Conservation (phyloP, 148 eudicot genomes). For the Diospyros kaki region DNA sequence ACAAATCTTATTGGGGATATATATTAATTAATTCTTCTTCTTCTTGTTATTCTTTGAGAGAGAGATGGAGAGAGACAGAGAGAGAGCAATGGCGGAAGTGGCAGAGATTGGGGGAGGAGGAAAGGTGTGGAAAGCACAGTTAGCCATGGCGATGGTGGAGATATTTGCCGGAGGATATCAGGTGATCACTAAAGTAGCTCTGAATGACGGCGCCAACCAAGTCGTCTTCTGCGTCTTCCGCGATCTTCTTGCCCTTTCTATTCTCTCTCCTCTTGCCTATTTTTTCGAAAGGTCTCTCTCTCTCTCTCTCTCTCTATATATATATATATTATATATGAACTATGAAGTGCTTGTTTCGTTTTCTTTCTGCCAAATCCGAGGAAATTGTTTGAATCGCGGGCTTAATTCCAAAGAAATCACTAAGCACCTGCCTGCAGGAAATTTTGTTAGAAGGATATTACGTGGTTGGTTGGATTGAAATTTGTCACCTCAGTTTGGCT, state of each 20-base stretch:
- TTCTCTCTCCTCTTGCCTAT: slow-evolving; percentile 3
- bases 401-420: no score
- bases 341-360: no score
- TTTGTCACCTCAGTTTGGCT: no score
- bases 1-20: no score
- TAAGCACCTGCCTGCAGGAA: no score
- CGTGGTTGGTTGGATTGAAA: no score
- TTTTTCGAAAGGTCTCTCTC: not conserved
- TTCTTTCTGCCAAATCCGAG: no score
- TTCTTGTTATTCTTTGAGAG: not conserved
- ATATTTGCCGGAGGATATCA: slow-evolving; percentile 3
- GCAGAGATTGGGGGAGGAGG: not conserved
- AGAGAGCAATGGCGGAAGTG: not conserved
- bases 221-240: slow-evolving; percentile 11
- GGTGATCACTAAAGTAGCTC: slow-evolving; percentile 7
- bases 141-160: slow-evolving; percentile 3
- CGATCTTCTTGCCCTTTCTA: not conserved
- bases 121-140: slow-evolving; percentile 5
- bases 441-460: no score
- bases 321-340: no score
- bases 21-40: no score
- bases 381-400: no score
- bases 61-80: no score
- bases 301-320: not conserved
- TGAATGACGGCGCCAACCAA: slow-evolving; percentile 4